Conservation (phyloP, 2,329 filamentous ascomycete species). For the Hirsutella rhossiliensis region DNA sequence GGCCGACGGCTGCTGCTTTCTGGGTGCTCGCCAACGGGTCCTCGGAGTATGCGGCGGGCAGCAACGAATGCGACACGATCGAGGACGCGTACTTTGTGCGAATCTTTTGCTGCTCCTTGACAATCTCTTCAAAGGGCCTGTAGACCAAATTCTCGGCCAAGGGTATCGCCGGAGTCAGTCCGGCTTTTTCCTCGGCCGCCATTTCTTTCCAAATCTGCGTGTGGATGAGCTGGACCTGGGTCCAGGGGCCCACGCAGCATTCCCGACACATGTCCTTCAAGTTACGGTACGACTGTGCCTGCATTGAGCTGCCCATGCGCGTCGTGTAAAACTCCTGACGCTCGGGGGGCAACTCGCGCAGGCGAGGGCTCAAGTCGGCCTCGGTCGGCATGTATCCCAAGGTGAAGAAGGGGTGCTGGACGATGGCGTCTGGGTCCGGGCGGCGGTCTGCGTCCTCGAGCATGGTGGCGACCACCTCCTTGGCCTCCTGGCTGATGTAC, state of each 20-base stretch:
- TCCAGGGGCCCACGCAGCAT: constrained; percentile 48
- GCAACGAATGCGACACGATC: constrained; percentile 13
- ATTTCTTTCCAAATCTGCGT: constrained; percentile 54
- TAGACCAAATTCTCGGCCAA: constrained; percentile 51
- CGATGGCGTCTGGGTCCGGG: constrained; percentile 65
- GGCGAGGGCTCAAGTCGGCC: constrained; percentile 44
- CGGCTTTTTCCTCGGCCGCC: constrained; percentile 55
- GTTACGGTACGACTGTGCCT: constrained; percentile 35
- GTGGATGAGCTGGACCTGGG: constrained; percentile 30
- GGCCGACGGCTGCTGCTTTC: constrained; percentile 23
- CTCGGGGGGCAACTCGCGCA: constrained; percentile 46
- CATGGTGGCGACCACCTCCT: constrained; percentile 66
- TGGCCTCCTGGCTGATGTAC: constrained; percentile 62
- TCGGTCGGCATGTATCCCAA: constrained; percentile 59
- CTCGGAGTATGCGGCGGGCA: constrained; percentile 11
- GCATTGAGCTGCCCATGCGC: constrained; percentile 30
- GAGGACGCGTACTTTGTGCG: constrained; percentile 18
- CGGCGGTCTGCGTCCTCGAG: constrained; percentile 64
- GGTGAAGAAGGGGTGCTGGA: constrained; percentile 70
- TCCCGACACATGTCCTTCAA: constrained; percentile 44
- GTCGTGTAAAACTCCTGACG: constrained; percentile 44
- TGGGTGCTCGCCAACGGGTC: constrained; percentile 22
- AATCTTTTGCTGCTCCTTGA: constrained; percentile 38
- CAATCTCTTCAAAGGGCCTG: constrained; percentile 49
- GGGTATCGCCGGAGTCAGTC: constrained; percentile 51